Conservation (phyloP, 495 filamentous ascomycete species). For the Achaetomiella virescens region DNA sequence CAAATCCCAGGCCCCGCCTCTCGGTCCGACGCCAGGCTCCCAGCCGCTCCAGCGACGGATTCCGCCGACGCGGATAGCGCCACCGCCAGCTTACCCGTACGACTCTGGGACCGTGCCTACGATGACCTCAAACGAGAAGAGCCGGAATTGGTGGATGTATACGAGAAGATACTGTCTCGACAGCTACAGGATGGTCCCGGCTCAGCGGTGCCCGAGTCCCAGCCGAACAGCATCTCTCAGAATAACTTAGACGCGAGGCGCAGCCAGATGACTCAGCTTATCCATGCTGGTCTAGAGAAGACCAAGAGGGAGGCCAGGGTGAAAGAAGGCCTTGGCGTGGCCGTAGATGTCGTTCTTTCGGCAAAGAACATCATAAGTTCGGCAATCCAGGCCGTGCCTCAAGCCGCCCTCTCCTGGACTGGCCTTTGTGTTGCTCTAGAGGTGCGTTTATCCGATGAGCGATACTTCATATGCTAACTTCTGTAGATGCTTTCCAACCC, state of each 20-base stretch:
- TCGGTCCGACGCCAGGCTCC: too few relatives aligned
- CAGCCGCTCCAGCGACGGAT: background rate
- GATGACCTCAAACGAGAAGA: conserved; percentile 17
- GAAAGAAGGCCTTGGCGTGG: conserved; percentile 4
- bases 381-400: conserved; percentile 3
- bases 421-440: conserved; percentile 1
- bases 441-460: background rate
- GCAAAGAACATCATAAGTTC: conserved; percentile 7
- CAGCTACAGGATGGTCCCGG: conserved; percentile 6
- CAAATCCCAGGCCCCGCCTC: too few relatives aligned
- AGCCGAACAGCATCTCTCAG: conserved; percentile 8
- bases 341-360: background rate
- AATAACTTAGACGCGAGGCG: conserved; percentile 3
- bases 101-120: conserved; percentile 18
- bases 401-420: conserved; percentile 1
- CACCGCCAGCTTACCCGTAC: background rate
- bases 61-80: background rate
- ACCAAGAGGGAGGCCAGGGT: conserved; percentile 6
- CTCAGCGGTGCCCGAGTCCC: background rate
- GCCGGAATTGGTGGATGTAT: conserved; percentile 11
- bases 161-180: conserved; percentile 16
- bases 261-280: conserved; percentile 12
- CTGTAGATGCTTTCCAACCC: conserved; percentile 1
- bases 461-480: background rate
- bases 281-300: conserved; percentile 12